A percentile compares a stretch with the other conserved stretches of the same genome.
These are phyloP conservation scores for Plasmopara muralis DNA, from an alignment of 352 stramenopile genomes.

Conservation along the genomic window DNA sequence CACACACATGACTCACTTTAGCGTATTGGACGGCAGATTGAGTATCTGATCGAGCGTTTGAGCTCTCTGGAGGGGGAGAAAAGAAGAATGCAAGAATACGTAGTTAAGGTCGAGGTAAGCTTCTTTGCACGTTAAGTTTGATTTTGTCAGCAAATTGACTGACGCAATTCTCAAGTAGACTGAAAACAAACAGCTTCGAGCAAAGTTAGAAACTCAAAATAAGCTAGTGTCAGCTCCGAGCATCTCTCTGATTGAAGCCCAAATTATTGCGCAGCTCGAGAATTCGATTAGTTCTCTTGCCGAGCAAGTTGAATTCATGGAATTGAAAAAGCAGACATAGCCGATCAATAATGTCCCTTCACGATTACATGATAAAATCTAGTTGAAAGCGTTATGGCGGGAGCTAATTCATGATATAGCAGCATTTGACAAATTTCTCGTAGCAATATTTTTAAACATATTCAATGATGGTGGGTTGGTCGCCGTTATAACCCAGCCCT, in stretches of 20 bases:
- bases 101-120: conserved; percentile 40
- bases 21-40: conserved; percentile 29
- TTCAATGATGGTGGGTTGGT: no score
- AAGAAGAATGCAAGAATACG: conserved; percentile 25
- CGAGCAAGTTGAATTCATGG: conserved; percentile 38
- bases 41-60: conserved; percentile 47
- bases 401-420: no score
- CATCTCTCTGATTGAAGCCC: conserved; percentile 31
- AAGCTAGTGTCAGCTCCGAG: conserved; percentile 1
- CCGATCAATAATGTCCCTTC: neutral
- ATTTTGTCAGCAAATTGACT: neutral
- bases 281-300: conserved; percentile 38
- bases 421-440: no score
- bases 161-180: conserved; percentile 11
- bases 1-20: neutral
- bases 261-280: conserved; percentile 43
- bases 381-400: no score
- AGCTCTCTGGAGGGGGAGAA: conserved; percentile 43
- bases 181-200: conserved; percentile 34
- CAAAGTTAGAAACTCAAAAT: conserved; percentile 18
- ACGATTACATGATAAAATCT: no score
- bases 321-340: conserved; percentile 24
- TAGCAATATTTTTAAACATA: no score
- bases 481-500: no score
- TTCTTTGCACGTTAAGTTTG: neutral